phyloP scores from a whole-genome alignment of 164 flowering plant genomes.

The Umbellularia californica region DNA sequence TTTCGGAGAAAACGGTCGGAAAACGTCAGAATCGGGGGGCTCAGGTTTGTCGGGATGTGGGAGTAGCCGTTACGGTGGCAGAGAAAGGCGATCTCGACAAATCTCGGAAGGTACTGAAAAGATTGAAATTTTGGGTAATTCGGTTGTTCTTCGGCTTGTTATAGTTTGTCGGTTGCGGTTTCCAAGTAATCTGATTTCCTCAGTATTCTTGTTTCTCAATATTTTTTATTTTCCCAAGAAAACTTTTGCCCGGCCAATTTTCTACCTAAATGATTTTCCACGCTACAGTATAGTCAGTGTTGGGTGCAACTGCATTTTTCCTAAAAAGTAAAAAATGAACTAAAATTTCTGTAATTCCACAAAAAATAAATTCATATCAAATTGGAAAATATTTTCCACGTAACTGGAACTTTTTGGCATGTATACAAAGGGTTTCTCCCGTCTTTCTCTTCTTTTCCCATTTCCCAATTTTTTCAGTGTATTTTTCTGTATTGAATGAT shows the following conservation, averaged over 20 bases:
- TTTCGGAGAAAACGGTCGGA: not conserved
- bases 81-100: not conserved
- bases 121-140: no score
- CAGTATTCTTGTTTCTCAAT: not conserved
- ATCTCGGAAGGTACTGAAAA: slow-evolving; percentile 6
- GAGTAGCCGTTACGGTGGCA: not conserved
- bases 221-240: no score
- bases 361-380: no score
- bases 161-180: not conserved
- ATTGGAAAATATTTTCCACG: no score
- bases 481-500: no score
- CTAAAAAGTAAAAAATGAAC: rapidly evolving
- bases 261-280: not conserved
- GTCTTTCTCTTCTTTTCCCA: no score
- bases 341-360: no score
- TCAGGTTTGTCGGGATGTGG: not conserved
- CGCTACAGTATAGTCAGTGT: not conserved
- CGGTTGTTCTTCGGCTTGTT: no score
- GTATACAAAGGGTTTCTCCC: no score
- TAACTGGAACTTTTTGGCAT: no score
- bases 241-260: not conserved
- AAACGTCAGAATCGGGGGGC: not conserved
- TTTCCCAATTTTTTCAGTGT: no score
- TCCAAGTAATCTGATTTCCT: not conserved
- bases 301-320: not conserved